Evolutionary conservation across 306 rosid species (phyloP).

Genomic region (Cucumis hystrix): DNA sequence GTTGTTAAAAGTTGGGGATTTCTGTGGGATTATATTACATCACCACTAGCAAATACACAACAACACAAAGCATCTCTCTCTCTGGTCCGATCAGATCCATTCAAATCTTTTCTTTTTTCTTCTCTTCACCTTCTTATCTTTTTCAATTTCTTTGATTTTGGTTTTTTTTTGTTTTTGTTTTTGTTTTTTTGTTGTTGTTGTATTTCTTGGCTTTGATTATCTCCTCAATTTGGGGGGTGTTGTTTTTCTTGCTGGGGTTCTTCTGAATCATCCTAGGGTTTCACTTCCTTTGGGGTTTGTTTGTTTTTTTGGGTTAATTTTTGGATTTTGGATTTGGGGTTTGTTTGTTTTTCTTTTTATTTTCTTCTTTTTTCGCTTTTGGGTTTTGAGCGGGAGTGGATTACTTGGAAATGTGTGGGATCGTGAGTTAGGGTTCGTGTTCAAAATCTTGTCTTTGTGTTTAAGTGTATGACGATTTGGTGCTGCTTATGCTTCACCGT

Average conservation of each 20-base stretch:
- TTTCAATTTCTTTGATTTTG: background rate
- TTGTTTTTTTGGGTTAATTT: background rate
- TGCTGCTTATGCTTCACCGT: slow-evolving; percentile 61
- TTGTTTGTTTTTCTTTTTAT: background rate
- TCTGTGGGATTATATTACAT: slow-evolving; percentile 8
- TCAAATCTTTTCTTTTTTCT: slow-evolving; percentile 32
- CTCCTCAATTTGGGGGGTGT: background rate
- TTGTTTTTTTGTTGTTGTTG: background rate
- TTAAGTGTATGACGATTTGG: slow-evolving; percentile 73
- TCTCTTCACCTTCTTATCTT: background rate
- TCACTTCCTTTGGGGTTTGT: background rate
- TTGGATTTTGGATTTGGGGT: background rate
- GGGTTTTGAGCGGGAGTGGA: background rate
- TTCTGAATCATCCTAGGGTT: background rate
- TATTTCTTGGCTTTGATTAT: background rate
- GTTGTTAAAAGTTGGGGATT: slow-evolving; percentile 7
- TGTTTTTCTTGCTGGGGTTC: background rate
- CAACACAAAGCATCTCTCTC: slow-evolving; percentile 13
- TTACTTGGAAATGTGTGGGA: slow-evolving; percentile 41
- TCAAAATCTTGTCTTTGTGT: slow-evolving; percentile 11
- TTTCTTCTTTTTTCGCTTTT: background rate
- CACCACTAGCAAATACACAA: slow-evolving; percentile 7
- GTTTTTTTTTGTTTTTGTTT: background rate
- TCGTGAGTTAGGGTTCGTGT: slow-evolving; percentile 32
- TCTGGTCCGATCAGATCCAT: slow-evolving; percentile 52